Conservation (phyloP, 805 yeast species). For the Candida silvicultrix region DNA sequence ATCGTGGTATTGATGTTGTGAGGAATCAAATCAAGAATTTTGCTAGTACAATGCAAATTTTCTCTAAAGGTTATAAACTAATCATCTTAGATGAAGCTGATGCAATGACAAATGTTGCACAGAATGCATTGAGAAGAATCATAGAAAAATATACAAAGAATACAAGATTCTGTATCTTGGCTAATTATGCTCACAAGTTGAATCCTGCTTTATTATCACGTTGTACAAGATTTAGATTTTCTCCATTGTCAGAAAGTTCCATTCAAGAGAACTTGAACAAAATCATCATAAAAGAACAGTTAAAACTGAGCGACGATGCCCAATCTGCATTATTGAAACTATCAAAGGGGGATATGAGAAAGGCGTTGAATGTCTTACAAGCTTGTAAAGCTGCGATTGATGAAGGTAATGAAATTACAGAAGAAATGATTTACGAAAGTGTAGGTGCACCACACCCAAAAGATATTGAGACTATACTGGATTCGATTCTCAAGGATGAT, state of each 20-base stretch:
- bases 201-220: slow-evolving; percentile 93
- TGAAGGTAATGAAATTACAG: slow-evolving; percentile 50
- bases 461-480: slow-evolving; percentile 70
- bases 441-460: slow-evolving; percentile 93
- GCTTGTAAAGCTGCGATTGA: slow-evolving; percentile 82
- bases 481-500: slow-evolving; percentile 76
- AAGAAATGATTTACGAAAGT: slow-evolving; percentile 82
- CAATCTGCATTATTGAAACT: slow-evolving; percentile 58
- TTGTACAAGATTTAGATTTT: slow-evolving; percentile 91
- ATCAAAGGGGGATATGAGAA: slow-evolving; percentile 95
- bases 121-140: slow-evolving; percentile 68
- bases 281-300: slow-evolving; percentile 64
- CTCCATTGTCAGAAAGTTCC: slow-evolving; percentile 68
- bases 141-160: slow-evolving; percentile 92
- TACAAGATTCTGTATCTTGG: slow-evolving; percentile 92
- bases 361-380: slow-evolving; percentile 87
- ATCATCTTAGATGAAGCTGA: slow-evolving; percentile 95
- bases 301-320: slow-evolving; percentile 56
- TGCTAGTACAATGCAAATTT: slow-evolving; percentile 93
- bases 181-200: slow-evolving; percentile 91
- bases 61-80: slow-evolving; percentile 77
- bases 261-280: slow-evolving; percentile 59
- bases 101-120: slow-evolving; percentile 87
- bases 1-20: slow-evolving; percentile 97
- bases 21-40: slow-evolving; percentile 94